Conservation (phyloP, 2,329 filamentous ascomycete genomes). For the Ophiostoma quercus region DNA sequence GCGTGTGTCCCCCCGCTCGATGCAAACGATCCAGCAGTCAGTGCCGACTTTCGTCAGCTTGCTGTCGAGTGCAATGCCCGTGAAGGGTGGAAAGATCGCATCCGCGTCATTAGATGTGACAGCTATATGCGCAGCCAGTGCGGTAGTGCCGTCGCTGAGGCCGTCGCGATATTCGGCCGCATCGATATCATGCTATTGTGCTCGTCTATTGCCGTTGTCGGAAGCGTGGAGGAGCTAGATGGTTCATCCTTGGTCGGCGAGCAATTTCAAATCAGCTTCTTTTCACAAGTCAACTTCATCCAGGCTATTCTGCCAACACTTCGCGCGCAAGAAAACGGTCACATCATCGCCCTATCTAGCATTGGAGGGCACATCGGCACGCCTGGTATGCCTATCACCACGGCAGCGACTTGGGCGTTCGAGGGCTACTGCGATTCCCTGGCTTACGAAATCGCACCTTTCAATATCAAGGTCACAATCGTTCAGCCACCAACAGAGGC, state of each 20-base stretch:
- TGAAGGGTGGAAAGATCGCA: conserved; percentile 74
- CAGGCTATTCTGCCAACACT: conserved; percentile 79
- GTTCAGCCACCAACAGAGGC: conserved; percentile 95
- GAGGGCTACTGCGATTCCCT: conserved; percentile 95
- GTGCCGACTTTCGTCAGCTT: conserved; percentile 73
- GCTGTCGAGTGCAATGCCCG: conserved; percentile 62
- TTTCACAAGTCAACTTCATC: conserved; percentile 93
- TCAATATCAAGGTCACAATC: conserved; percentile 94
- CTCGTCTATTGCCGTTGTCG: conserved; percentile 82
- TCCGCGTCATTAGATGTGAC: conserved; percentile 61
- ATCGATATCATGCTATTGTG: conserved; percentile 90
- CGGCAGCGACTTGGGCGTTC: conserved; percentile 86
- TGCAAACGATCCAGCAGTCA: conserved; percentile 70
- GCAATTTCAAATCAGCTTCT: conserved; percentile 93
- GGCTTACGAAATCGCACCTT: conserved; percentile 92
- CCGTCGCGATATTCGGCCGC: conserved; percentile 74
- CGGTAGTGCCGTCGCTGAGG: conserved; percentile 80
- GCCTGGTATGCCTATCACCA: conserved; percentile 84
- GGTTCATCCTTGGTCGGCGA: conserved; percentile 63
- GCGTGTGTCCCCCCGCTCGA: conserved; percentile 75
- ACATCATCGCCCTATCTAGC: conserved; percentile 84
- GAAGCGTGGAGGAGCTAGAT: conserved; percentile 79
- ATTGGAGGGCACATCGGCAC: conserved; percentile 91
- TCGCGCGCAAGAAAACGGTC: conserved; percentile 73
- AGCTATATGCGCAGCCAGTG: conserved; percentile 63